Conservation (phyloP, 805 yeast genomes). For the Saccharomycopsis javanensis region DNA sequence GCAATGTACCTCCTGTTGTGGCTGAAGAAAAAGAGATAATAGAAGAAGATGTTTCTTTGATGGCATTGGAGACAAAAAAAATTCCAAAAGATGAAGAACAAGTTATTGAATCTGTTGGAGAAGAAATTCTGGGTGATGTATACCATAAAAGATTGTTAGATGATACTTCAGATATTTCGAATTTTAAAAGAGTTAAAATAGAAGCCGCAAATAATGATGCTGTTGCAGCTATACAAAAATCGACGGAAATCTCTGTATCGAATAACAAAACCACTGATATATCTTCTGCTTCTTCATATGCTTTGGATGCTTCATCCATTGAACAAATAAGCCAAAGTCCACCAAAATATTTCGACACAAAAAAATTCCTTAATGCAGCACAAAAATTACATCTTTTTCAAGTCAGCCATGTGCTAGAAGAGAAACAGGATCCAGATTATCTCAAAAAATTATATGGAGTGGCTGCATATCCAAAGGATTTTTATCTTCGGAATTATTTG, state of each 20-base stretch:
- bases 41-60: not conserved
- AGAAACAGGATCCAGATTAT: conserved; percentile 63
- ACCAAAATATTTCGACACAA: conserved; percentile 67
- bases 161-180: not conserved
- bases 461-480: conserved; percentile 70
- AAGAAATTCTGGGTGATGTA: not conserved
- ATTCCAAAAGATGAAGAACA: not conserved
- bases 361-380: conserved; percentile 55
- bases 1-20: not conserved
- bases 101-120: not conserved
- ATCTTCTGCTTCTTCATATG: not conserved
- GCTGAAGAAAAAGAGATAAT: conserved; percentile 3
- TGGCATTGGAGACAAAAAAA: not conserved
- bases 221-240: not conserved
- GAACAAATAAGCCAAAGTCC: not conserved
- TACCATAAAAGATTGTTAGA: not conserved
- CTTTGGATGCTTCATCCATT: conserved; percentile 8
- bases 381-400: conserved; percentile 51
- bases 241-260: not conserved
- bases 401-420: conserved; percentile 46
- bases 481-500: conserved; percentile 58
- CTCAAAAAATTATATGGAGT: conserved; percentile 74
- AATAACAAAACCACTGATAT: not conserved
- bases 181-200: not conserved
- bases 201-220: not conserved